Evolutionary conservation across 2,329 filamentous ascomycete genomes (phyloP), one percentile per base, ranked within the genome.

Genomic region (Aureobasidium melanogenum): DNA sequence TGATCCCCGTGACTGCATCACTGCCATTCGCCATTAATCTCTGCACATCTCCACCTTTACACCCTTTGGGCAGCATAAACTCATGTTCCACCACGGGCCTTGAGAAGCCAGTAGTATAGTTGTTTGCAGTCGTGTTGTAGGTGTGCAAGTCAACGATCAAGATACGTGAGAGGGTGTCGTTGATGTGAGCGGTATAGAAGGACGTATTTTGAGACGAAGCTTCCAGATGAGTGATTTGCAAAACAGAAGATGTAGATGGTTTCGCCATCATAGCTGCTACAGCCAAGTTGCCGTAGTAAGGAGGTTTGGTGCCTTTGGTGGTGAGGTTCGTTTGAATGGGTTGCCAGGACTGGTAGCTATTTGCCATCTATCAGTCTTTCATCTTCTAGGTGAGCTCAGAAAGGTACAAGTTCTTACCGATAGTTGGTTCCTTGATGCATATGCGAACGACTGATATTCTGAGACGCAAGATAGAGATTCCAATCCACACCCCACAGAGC

Each of bases 361-460:
- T 28, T 9, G 12, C 17, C n/a, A n/a, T 41, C 22, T 36, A 19
- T 34, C 15, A n/a, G 32, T 55, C 14, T 26, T 28, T 38, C n/a
- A 19, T 9, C 8, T n/a, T 3, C 2, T 17, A 8, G n/a, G n/a
- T n/a, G n/a, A n/a, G n/a, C n/a, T n/a, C n/a, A 32, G 15, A 43
- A n/a, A 26, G 14, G 30, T 3, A 17, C n/a, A 14, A 41, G 3
- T 30, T 30, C 57, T 60, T 12, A 60, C 50, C 84, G 77, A 68
- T 84, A 87, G 68, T 85, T 79, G 15, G 82, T 85, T 12, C 84
- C 84, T 74, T 82, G 80, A 70, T 88, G 85, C 81, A 87, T 83
- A 68, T 86, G 82, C 2, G 84, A 77, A 22, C 84, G 79, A 47
- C 74, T 73, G 71, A 87, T 81, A 17, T 80, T 80, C 2, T 78